A percentile compares a stretch with the other conserved stretches of the same genome.
These are phyloP conservation scores for Penicillium sp. DNA, from an alignment of 2,329 filamentous ascomycete genomes.

Conservation along the genomic window DNA sequence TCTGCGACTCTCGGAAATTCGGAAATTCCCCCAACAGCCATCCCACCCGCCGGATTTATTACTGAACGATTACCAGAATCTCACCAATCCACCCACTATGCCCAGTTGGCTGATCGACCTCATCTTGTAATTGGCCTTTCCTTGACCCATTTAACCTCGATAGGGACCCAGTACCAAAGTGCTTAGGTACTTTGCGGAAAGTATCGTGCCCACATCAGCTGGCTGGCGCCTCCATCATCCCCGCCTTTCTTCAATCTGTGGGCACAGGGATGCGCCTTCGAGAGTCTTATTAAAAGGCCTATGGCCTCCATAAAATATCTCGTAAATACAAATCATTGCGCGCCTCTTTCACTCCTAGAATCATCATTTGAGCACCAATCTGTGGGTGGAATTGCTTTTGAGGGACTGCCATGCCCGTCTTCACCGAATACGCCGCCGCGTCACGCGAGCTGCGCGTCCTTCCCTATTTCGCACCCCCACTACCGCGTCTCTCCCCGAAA, in stretches of 20 bases:
- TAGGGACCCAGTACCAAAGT: too few species aligned
- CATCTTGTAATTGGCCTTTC: conserved; percentile 2
- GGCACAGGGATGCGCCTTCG: background rate
- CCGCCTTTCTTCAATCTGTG: conserved; percentile 2
- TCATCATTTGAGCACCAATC: background rate
- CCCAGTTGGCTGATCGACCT: background rate
- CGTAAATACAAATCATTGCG: background rate
- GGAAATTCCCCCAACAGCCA: background rate
- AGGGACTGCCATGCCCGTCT: conserved; percentile 38
- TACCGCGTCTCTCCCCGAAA: conserved; percentile 36
- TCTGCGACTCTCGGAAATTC: background rate
- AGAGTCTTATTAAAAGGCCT: background rate
- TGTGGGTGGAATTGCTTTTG: background rate
- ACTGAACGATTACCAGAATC: conserved; percentile 21
- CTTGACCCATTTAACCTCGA: background rate
- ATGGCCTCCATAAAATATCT: background rate
- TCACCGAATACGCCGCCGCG: conserved; percentile 36
- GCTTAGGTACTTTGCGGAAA: background rate
- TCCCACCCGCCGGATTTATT: conserved; percentile 4
- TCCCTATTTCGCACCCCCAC: conserved; percentile 42
- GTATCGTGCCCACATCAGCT: background rate
- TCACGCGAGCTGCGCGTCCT: conserved; percentile 44
- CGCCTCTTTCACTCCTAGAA: too few species aligned
- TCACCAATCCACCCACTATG: conserved; percentile 20
- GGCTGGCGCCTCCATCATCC: conserved; percentile 5